These are phyloP conservation scores for Aurantiochytrium sp. DNA, from an alignment of 108 stramenopile species.

Conservation along the genomic window DNA sequence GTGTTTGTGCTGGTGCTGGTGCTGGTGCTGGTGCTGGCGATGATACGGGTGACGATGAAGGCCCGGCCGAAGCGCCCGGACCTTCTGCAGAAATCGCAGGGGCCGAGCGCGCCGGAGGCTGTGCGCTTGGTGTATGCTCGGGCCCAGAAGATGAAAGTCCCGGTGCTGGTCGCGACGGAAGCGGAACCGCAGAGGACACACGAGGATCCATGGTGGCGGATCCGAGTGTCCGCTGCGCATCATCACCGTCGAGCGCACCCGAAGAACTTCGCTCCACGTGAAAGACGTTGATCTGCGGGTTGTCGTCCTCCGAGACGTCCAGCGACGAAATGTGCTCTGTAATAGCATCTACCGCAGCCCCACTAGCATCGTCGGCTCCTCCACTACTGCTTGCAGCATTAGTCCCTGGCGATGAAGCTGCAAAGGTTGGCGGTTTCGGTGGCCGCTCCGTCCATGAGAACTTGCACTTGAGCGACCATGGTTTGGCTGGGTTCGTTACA, in stretches of 20 bases:
- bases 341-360: background rate
- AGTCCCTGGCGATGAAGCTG: background rate
- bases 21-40: background rate
- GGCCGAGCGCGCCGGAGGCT: background rate
- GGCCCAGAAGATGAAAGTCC: background rate
- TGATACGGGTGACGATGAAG: background rate
- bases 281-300: background rate
- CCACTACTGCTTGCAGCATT: background rate
- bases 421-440: background rate
- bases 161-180: background rate
- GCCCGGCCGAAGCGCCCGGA: background rate
- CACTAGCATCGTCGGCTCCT: background rate
- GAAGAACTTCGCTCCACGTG: background rate
- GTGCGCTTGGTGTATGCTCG: background rate
- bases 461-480: slow-evolving; percentile 14
- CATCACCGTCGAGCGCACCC: background rate
- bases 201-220: background rate
- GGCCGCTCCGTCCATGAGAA: background rate
- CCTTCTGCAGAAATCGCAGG: background rate
- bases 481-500: background rate
- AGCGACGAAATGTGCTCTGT: background rate
- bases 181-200: background rate
- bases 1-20: background rate
- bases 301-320: background rate
- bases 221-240: background rate